These are phyloP conservation scores for Carex arenaria DNA, from an alignment of 202 grass and related monocot species.

Conservation along the genomic window DNA sequence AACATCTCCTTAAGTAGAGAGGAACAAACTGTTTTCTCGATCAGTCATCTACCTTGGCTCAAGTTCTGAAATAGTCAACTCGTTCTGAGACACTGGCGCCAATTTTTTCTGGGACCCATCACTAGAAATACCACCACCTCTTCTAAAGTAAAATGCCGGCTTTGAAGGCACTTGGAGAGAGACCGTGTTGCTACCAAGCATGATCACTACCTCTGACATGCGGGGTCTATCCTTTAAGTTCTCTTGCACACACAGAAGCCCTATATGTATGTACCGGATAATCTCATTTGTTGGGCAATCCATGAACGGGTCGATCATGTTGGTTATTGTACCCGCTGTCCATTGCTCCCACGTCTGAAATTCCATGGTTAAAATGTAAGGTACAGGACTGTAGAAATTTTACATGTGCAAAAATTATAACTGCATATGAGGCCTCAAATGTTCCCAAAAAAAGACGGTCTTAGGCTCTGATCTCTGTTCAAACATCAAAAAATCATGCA, in stretches of 20 bases:
- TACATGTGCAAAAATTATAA: background rate
- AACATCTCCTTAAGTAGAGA: background rate
- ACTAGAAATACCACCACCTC: background rate
- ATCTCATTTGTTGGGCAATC: constrained; percentile 32
- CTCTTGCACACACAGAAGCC: constrained; percentile 47
- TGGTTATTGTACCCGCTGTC: constrained; percentile 27
- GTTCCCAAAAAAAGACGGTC: background rate
- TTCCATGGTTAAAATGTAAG: background rate
- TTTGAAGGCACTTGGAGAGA: constrained; percentile 38
- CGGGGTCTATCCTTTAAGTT: constrained; percentile 40
- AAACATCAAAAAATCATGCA: background rate
- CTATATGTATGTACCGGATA: constrained; percentile 46
- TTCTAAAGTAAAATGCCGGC: constrained; percentile 49
- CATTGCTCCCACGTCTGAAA: constrained; percentile 60
- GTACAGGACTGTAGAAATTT: background rate
- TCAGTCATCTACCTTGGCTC: constrained; percentile 37
- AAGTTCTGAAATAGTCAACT: constrained; percentile 50
- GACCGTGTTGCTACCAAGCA: constrained; percentile 44
- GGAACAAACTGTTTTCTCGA: background rate
- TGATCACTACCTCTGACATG: constrained; percentile 51
- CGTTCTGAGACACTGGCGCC: constrained; percentile 27
- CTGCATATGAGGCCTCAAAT: background rate
- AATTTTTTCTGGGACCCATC: background rate
- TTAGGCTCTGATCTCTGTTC: background rate
- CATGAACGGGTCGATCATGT: constrained; percentile 39